A percentile compares a stretch with the other conserved stretches of the same genome.
Evolutionary conservation across 1,139 yeast species (phyloP).

Genomic region (Pichia terricola): DNA sequence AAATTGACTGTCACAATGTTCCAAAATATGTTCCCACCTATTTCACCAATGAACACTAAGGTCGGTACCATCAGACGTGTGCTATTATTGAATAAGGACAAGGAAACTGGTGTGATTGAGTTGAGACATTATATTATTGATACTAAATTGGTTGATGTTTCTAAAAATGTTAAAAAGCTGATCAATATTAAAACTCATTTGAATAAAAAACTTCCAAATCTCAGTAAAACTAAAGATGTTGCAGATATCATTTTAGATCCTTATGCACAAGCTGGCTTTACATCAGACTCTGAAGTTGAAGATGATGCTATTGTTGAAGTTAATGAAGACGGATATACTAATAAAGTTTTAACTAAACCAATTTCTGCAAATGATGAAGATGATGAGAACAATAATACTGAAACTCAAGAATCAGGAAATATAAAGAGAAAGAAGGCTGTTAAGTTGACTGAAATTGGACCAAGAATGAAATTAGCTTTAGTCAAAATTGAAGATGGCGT

Average conservation of each 20-base stretch:
- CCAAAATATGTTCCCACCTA: slow-evolving; percentile 94
- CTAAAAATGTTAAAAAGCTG: slow-evolving; percentile 69
- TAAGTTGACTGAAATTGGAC: slow-evolving; percentile 88
- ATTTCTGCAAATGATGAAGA: slow-evolving; percentile 16
- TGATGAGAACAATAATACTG: slow-evolving; percentile 17
- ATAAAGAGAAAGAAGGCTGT: slow-evolving; percentile 72
- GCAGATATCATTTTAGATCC: slow-evolving; percentile 81
- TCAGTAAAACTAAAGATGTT: slow-evolving; percentile 60
- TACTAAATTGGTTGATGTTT: slow-evolving; percentile 78
- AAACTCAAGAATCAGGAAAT: slow-evolving; percentile 15
- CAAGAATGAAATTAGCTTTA: slow-evolving; percentile 68
- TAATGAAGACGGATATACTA: slow-evolving; percentile 29
- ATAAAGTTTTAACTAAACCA: slow-evolving; percentile 11
- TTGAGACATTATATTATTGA: slow-evolving; percentile 86
- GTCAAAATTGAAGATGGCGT: slow-evolving; percentile 90
- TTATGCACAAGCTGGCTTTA: slow-evolving; percentile 63
- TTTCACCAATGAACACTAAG: slow-evolving; percentile 70
- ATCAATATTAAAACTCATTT: slow-evolving; percentile 53
- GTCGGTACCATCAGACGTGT: slow-evolving; percentile 75
- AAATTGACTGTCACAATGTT: slow-evolving; percentile 80
- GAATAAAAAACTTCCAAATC: slow-evolving; percentile 66
- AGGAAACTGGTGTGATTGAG: slow-evolving; percentile 63
- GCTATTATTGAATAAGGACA: slow-evolving; percentile 67
- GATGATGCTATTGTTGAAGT: slow-evolving; percentile 84
- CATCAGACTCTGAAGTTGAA: slow-evolving; percentile 90